Evolutionary conservation across 345 rosid genomes (phyloP), one percentile per base, ranked within the genome.

Genomic region (Eucalyptus sp.): DNA sequence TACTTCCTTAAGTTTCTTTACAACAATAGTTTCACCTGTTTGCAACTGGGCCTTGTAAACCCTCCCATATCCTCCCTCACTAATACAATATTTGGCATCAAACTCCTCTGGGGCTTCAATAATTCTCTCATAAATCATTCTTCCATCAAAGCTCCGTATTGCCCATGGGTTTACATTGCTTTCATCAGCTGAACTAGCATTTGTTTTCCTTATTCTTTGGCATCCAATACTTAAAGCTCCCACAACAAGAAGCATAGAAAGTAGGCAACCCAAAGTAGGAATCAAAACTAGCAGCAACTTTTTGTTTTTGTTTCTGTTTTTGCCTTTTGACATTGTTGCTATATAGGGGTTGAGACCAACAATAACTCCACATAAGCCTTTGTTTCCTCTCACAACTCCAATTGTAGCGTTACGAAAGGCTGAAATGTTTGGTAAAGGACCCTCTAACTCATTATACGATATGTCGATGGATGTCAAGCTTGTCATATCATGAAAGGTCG

Each of bases 371-470:
- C 44, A 43, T 1, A 43, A 43, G 44, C 44, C 7, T 43, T 43
- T 43, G 44, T 43, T 43, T 43, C 44, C 44, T 43, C 44, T 43
- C 44, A 43, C 8, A 8, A 43, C 44, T 43, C 44, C 44, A 43
- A 43, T 43, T 43, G 44, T 43, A 43, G 44, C 8, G 44, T 43
- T 43, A 43, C 44, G 44, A 43, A 43, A 43, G 44, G 44, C 44
- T 43, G 44, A 2, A 43, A 43, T 43, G 41, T 41, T 9, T 1
- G 95, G 94, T 31, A 93, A 10, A 0, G 90, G 91, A 64, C 94
- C 93, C 18, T 54, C 68, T 18, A 93, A n/a, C 22, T 88, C 84
- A 50, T 93, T 92, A 49, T 85, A 52, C 1, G 93, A 93, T 12
- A 94, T 24, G 29, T 92, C 92, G 8, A 91, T 66, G 8, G 8